These are phyloP conservation scores for Orbilia brochopaga DNA, from an alignment of 2,329 filamentous ascomycete genomes.

Conservation along the genomic window DNA sequence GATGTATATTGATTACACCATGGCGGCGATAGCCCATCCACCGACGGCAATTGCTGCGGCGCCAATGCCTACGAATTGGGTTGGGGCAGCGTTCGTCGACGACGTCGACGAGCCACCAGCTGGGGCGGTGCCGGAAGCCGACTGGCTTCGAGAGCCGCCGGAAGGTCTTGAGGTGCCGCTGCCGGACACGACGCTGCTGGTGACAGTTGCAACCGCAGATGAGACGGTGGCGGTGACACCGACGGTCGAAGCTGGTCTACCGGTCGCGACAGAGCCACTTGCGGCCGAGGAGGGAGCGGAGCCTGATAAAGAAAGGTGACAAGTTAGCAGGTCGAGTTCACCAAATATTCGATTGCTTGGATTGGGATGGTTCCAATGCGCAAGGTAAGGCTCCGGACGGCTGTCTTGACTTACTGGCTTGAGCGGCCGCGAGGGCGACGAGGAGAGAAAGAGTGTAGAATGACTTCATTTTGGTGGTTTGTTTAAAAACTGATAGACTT, in stretches of 20 bases:
- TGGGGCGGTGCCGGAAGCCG: not conserved
- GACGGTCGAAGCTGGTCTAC: no score
- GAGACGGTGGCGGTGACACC: no score
- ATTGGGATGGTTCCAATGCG: no score
- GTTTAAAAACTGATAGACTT: not conserved
- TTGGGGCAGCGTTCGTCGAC: slow-evolving; percentile 28
- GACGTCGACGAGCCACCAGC: slow-evolving; percentile 1
- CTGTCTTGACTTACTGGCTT: not conserved
- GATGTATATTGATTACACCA: no score
- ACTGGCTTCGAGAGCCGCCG: not conserved
- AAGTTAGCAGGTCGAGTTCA: not conserved
- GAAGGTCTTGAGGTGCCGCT: no score
- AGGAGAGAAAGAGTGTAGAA: slow-evolving; percentile 24
- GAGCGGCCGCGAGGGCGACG: slow-evolving; percentile 29
- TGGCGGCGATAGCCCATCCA: slow-evolving; percentile 33
- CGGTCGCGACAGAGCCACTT: no score
- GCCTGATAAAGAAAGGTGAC: no score
- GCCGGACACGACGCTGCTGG: no score
- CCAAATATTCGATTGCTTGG: not conserved
- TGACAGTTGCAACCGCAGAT: no score
- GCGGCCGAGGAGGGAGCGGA: no score
- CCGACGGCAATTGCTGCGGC: slow-evolving; percentile 30
- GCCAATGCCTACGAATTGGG: slow-evolving; percentile 23
- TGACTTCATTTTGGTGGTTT: slow-evolving; percentile 32
- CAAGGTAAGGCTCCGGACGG: no score